Percentiles rank a stretch among this genome's conserved stretches.
phyloP scores from a whole-genome alignment of 495 filamentous ascomycete species.

The Haplographium delicatum region DNA sequence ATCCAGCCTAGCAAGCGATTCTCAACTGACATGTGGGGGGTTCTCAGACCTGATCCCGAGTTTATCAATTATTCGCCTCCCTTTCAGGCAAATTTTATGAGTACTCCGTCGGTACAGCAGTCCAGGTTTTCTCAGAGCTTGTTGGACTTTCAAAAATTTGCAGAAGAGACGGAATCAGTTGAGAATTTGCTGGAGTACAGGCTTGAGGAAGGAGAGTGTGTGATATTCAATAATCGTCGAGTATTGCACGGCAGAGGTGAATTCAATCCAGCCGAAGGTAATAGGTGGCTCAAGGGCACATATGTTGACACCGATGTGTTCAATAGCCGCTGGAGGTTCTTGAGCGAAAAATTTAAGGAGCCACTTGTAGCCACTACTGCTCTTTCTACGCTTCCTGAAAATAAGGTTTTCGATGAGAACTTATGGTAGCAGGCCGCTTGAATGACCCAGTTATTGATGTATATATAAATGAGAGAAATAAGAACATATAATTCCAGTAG shows the following conservation, averaged over 20 bases:
- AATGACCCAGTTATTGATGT: no score
- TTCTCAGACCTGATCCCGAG: slow-evolving; percentile 28
- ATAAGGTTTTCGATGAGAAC: no score
- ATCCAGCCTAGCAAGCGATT: slow-evolving; percentile 35
- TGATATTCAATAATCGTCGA: slow-evolving; percentile 79
- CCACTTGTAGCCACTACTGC: no score
- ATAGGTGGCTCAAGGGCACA: slow-evolving; percentile 77
- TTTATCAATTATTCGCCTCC: slow-evolving; percentile 71
- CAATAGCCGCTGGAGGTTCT: slow-evolving; percentile 42
- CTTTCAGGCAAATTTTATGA: slow-evolving; percentile 50
- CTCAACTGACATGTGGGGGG: neutral
- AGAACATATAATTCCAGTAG: no score
- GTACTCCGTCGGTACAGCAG: slow-evolving; percentile 7
- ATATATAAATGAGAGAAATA: no score
- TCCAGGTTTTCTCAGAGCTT: slow-evolving; percentile 25
- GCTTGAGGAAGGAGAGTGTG: slow-evolving; percentile 73
- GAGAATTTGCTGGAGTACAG: slow-evolving; percentile 60
- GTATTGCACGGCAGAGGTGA: slow-evolving; percentile 69
- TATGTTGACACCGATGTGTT: slow-evolving; percentile 74
- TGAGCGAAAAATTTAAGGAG: slow-evolving; percentile 22
- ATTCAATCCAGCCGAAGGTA: slow-evolving; percentile 55
- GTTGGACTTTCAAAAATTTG: slow-evolving; percentile 43
- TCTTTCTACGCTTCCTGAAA: no score
- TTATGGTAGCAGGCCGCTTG: no score
- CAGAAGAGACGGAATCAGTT: slow-evolving; percentile 38